Evolutionary conservation across 768 basidiomycete species (phyloP).

Genomic region (Russula ochroleuca): DNA sequence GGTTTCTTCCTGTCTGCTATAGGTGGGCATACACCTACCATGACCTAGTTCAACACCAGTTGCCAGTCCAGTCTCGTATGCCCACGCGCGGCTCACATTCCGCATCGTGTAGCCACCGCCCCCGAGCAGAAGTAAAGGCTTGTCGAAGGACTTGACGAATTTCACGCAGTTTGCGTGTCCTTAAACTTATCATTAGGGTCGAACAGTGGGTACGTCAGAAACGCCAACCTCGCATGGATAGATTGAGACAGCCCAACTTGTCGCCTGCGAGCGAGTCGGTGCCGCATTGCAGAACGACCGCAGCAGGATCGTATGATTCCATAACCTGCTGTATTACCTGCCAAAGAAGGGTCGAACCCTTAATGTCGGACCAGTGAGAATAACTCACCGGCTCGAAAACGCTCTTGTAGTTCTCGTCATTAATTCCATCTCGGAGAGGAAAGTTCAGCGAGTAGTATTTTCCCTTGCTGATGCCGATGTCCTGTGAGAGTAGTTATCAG

Average conservation of each 20-base stretch:
- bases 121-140: conserved; percentile 89
- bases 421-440: conserved; percentile 90
- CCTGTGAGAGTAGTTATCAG: conserved; percentile 43
- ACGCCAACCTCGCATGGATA: conserved; percentile 82
- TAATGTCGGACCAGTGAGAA: neutral
- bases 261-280: conserved; percentile 96
- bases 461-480: conserved; percentile 90
- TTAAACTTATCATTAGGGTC: conserved; percentile 30
- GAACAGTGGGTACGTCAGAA: neutral
- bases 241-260: conserved; percentile 90
- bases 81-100: conserved; percentile 95
- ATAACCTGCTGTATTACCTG: conserved; percentile 92
- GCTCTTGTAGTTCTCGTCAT: conserved; percentile 89
- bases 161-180: conserved; percentile 97
- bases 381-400: conserved; percentile 88
- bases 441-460: conserved; percentile 94
- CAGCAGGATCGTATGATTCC: conserved; percentile 90
- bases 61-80: conserved; percentile 96
- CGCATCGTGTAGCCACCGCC: conserved; percentile 99
- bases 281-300: conserved; percentile 95
- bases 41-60: conserved; percentile 90
- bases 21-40: conserved; percentile 48
- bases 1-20: neutral
- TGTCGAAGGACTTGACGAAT: conserved; percentile 94
- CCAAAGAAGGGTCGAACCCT: conserved; percentile 7